A percentile compares a stretch with the other conserved stretches of the same genome.
These are phyloP conservation scores for Colletotrichum destructivum DNA, from an alignment of 2,329 filamentous ascomycete genomes.

Conservation along the genomic window DNA sequence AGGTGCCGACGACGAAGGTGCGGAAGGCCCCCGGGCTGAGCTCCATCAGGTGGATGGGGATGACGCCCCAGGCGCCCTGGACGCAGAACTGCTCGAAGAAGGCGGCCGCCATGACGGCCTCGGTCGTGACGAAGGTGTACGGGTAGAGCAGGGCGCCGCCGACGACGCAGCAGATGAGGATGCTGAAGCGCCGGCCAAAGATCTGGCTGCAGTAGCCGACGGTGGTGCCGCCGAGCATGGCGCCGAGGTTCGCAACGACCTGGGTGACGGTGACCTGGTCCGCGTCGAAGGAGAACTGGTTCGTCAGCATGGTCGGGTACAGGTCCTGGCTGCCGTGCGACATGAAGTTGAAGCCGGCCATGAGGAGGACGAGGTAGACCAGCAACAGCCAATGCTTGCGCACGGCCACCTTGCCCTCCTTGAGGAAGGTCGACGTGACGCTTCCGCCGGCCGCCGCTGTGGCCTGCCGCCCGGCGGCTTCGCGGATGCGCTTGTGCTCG, in stretches of 20 bases:
- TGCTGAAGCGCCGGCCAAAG: constrained; percentile 78
- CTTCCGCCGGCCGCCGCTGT: constrained; percentile 50
- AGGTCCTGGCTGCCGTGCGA: constrained; percentile 80
- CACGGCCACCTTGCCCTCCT: constrained; percentile 84
- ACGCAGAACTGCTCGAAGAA: constrained; percentile 90
- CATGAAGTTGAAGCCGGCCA: constrained; percentile 96
- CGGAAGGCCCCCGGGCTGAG: constrained; percentile 80
- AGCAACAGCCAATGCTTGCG: constrained; percentile 86
- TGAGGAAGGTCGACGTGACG: constrained; percentile 77
- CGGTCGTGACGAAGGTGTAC: constrained; percentile 78
- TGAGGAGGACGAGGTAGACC: constrained; percentile 85
- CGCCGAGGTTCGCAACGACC: constrained; percentile 80
- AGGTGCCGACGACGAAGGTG: constrained; percentile 81
- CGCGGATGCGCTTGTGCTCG: constrained; percentile 76
- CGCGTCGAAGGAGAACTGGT: constrained; percentile 67
- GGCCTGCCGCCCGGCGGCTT: constrained; percentile 49
- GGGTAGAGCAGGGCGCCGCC: constrained; percentile 88
- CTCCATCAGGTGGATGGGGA: constrained; percentile 86
- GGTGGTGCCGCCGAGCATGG: constrained; percentile 76
- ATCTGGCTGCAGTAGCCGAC: constrained; percentile 79
- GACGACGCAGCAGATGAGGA: constrained; percentile 73
- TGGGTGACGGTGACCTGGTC: constrained; percentile 78
- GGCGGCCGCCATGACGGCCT: constrained; percentile 80
- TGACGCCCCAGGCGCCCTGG: constrained; percentile 82
- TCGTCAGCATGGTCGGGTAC: constrained; percentile 73